Percentiles rank a stretch among this genome's conserved stretches.
Evolutionary conservation across 345 rosid genomes (phyloP).

Genomic region (Linum usitatissimum): DNA sequence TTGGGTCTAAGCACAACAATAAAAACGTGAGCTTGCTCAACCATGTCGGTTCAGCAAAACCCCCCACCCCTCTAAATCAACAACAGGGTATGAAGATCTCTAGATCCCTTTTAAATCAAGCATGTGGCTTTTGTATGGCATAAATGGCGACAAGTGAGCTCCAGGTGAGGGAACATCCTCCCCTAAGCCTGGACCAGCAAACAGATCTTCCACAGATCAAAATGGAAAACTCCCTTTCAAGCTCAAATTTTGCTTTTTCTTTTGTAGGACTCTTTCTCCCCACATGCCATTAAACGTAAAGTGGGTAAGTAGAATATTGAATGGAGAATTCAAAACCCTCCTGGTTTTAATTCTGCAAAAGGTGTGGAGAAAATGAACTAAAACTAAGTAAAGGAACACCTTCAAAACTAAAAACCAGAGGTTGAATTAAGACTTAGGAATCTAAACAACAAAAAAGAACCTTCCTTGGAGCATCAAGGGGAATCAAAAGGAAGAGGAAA

Average conservation of each 20-base stretch:
- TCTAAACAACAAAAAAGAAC: background rate
- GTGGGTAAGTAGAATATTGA: background rate
- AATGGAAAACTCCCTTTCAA: background rate
- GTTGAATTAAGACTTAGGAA: background rate
- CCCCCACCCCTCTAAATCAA: no score
- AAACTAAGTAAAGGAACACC: background rate
- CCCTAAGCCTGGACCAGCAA: background rate
- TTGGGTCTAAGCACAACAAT: no score
- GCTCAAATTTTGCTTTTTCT: background rate
- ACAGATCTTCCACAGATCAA: background rate
- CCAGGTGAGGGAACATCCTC: background rate
- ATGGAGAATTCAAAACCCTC: background rate
- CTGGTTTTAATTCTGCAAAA: background rate
- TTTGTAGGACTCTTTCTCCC: background rate
- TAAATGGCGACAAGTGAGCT: background rate
- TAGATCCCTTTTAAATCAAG: background rate
- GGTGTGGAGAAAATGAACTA: background rate
- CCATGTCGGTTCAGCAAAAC: no score
- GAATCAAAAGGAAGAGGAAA: background rate
- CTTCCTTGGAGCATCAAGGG: background rate
- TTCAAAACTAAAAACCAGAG: no score
- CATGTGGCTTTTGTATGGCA: background rate
- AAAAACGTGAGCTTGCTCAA: no score
- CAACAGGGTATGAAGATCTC: background rate
- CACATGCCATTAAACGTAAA: background rate